phyloP scores from a whole-genome alignment of 2,329 filamentous ascomycete species.

The Colletotrichum graminicola region DNA sequence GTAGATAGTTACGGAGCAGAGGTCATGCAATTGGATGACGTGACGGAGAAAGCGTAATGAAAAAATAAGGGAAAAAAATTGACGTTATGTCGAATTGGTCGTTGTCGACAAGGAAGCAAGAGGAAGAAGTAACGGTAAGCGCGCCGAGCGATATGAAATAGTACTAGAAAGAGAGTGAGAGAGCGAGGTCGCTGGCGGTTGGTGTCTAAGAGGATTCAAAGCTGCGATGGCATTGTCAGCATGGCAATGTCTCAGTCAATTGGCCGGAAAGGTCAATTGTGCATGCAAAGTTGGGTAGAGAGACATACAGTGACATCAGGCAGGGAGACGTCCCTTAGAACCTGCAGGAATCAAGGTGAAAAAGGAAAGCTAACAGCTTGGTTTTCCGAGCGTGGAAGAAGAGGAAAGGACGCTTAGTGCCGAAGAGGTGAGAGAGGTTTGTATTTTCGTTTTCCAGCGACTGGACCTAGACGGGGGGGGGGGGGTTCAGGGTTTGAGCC shows the following conservation, averaged over 20 bases:
- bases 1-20: conserved; percentile 26
- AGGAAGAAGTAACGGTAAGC: neutral
- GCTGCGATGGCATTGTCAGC: conserved; percentile 29
- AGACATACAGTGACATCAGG: conserved; percentile 41
- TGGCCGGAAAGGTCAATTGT: conserved; percentile 19
- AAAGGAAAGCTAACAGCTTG: neutral
- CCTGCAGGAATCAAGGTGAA: conserved; percentile 29
- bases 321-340: conserved; percentile 14
- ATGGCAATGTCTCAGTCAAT: conserved; percentile 23
- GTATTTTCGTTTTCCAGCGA: conserved; percentile 22
- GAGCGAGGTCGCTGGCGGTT: conserved; percentile 1
- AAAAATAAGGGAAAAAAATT: neutral
- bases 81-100: neutral
- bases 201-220: conserved; percentile 31
- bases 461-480: conserved; percentile 10
- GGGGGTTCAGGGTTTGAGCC: conserved; percentile 34
- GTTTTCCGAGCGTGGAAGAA: conserved; percentile 29
- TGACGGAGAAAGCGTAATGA: neutral
- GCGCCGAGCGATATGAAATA: conserved; percentile 25
- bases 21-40: conserved; percentile 1
- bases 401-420: conserved; percentile 31
- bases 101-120: neutral
- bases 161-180: conserved; percentile 12
- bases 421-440: conserved; percentile 29
- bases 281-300: conserved; percentile 1